A percentile compares a stretch with the other conserved stretches of the same genome.
Conservation (phyloP, 78 protist species). For the Ministeria vibrans region DNA sequence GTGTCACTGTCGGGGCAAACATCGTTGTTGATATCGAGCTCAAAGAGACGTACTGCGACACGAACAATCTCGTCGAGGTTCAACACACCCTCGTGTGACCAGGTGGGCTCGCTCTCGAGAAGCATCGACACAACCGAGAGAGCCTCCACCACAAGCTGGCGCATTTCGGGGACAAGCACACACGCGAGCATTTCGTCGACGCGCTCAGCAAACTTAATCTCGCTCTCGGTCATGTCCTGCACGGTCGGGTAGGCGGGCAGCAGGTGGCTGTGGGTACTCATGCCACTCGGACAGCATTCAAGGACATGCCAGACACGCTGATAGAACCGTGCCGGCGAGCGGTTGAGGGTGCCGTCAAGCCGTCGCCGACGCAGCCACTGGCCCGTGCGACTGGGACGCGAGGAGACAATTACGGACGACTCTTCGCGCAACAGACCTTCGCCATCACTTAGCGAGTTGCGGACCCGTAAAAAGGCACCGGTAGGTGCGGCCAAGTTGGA, state of each 20-base stretch:
- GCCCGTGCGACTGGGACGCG: conserved; percentile 14
- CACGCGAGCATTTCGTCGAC: conserved; percentile 23
- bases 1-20: not conserved
- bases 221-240: conserved; percentile 32
- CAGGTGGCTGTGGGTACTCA: not conserved
- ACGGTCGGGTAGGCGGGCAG: conserved; percentile 40
- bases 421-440: no score
- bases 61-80: conserved; percentile 9
- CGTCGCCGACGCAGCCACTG: conserved; percentile 31
- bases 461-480: not conserved
- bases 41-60: not conserved
- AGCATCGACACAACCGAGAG: conserved; percentile 11
- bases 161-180: conserved; percentile 7
- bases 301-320: conserved; percentile 34
- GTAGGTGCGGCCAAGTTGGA: not conserved
- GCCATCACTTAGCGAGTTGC: not conserved
- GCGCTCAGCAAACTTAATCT: conserved; percentile 25
- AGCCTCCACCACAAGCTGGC: conserved; percentile 16
- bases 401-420: no score
- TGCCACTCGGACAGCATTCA: conserved; percentile 17
- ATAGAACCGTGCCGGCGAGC: conserved; percentile 29
- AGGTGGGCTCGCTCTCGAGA: not conserved
- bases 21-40: not conserved
- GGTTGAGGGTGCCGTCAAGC: conserved; percentile 42
- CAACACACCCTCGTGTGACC: conserved; percentile 2